Conservation (phyloP, 2,329 filamentous ascomycete species). For the Plectosphaerella cucumerina region DNA sequence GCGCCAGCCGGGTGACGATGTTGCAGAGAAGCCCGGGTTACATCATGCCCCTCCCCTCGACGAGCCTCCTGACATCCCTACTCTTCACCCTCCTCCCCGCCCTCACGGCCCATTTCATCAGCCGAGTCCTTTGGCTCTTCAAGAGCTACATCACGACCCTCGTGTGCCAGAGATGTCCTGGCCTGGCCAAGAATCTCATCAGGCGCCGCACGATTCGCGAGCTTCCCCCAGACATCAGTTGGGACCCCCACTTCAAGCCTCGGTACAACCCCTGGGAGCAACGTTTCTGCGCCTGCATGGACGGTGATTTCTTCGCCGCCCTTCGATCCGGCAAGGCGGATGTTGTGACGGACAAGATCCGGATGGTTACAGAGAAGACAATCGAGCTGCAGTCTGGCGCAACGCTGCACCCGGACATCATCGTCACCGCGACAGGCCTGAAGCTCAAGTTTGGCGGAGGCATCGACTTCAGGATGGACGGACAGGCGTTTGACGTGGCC, state of each 20-base stretch:
- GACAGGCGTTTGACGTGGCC: constrained; percentile 32
- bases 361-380: constrained; percentile 34
- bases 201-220: constrained; percentile 32
- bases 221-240: constrained; percentile 42
- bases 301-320: constrained; percentile 41
- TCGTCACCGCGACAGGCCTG: constrained; percentile 63
- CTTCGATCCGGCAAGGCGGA: constrained; percentile 31
- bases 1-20: constrained; percentile 60
- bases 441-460: constrained; percentile 51
- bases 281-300: constrained; percentile 55
- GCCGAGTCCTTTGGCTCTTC: constrained; percentile 41
- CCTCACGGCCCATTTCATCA: constrained; percentile 30
- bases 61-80: constrained; percentile 25
- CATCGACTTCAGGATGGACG: constrained; percentile 47
- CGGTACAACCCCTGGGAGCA: constrained; percentile 62
- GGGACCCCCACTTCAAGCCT: constrained; percentile 52
- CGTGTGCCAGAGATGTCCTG: constrained; percentile 35
- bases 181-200: constrained; percentile 39
- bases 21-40: constrained; percentile 65
- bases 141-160: constrained; percentile 35
- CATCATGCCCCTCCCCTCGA: constrained; percentile 48
- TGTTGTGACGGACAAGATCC: constrained; percentile 42
- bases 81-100: constrained; percentile 35
- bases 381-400: constrained; percentile 39
- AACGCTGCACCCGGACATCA: constrained; percentile 52